Evolutionary conservation across 352 stramenopile genomes (phyloP).

Genomic region (Hyaloperonospora arabidopsidis): DNA sequence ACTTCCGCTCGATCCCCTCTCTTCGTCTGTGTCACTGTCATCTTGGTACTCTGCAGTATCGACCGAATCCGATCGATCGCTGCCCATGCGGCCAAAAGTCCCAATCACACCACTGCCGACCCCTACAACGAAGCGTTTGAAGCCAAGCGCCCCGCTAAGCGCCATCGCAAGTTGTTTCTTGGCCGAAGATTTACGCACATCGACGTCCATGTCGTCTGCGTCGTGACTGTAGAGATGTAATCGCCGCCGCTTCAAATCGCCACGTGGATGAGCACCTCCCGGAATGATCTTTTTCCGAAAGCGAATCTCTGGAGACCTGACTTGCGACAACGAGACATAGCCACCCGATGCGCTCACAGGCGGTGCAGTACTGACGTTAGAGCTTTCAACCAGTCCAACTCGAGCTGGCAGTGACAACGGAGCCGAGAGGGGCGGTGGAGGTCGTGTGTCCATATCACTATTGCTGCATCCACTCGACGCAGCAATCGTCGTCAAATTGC

Average conservation of each 20-base stretch:
- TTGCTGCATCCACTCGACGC: constrained; percentile 20
- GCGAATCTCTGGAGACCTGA: constrained; percentile 69
- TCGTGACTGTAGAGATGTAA: constrained; percentile 37
- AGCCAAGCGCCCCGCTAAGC: constrained; percentile 24
- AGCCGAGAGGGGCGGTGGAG: constrained; percentile 17
- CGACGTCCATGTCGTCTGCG: constrained; percentile 21
- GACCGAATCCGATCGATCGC: constrained; percentile 25
- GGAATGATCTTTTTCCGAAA: constrained; percentile 44
- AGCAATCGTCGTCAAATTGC: constrained; percentile 15
- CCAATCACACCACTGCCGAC: constrained; percentile 28
- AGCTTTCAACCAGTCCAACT: constrained; percentile 9
- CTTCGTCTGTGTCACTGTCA: constrained; percentile 37
- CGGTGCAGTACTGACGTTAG: constrained; percentile 15
- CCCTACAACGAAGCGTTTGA: constrained; percentile 29
- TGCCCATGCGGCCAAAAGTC: constrained; percentile 23
- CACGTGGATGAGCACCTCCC: constrained; percentile 31
- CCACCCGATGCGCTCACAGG: constrained; percentile 40
- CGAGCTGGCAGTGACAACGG: constrained; percentile 18
- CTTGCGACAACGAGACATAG: constrained; percentile 67
- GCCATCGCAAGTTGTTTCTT: constrained; percentile 29
- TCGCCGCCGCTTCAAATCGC: constrained; percentile 51
- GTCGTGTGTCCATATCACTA: constrained; percentile 19
- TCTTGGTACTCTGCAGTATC: constrained; percentile 27
- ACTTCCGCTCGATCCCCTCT: constrained; percentile 10
- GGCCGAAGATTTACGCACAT: constrained; percentile 20